Percentiles rank a stretch among this genome's conserved stretches.
Evolutionary conservation across 805 yeast genomes (phyloP).

Genomic region (Debaryomyces hansenii): DNA sequence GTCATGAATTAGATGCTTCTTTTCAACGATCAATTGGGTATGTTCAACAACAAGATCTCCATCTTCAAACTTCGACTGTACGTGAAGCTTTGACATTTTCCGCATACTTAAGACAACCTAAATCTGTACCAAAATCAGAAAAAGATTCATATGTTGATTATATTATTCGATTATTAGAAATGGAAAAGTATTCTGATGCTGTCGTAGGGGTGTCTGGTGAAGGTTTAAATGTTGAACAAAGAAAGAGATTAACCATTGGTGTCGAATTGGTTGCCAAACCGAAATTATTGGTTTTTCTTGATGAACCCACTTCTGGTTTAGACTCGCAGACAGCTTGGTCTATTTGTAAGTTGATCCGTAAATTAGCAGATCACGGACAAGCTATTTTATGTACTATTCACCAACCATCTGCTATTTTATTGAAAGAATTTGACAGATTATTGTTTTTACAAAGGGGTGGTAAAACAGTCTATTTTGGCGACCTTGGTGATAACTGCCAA

Average conservation of each 20-base stretch:
- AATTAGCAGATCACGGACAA: slow-evolving; percentile 34
- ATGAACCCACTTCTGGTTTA: slow-evolving; percentile 42
- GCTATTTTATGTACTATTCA: slow-evolving; percentile 58
- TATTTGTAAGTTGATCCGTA: slow-evolving; percentile 32
- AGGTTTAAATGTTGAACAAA: slow-evolving; percentile 36
- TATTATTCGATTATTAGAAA: slow-evolving; percentile 23
- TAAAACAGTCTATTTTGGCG: slow-evolving; percentile 74
- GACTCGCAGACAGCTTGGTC: slow-evolving; percentile 41
- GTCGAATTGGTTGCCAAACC: slow-evolving; percentile 33
- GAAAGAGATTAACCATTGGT: slow-evolving; percentile 34
- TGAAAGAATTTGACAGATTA: slow-evolving; percentile 73
- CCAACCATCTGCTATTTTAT: slow-evolving; percentile 76
- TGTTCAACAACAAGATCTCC: slow-evolving; percentile 35
- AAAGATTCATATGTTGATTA: slow-evolving; percentile 26
- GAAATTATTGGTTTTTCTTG: slow-evolving; percentile 25
- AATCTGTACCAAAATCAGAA: slow-evolving; percentile 16
- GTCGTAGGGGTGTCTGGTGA: slow-evolving; percentile 35
- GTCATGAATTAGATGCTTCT: slow-evolving; percentile 21
- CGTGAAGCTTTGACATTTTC: slow-evolving; percentile 27
- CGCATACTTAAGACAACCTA: slow-evolving; percentile 28
- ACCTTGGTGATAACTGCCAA: slow-evolving; percentile 57
- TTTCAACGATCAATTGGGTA: slow-evolving; percentile 36
- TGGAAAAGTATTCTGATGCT: slow-evolving; percentile 29
- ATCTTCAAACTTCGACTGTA: slow-evolving; percentile 30
- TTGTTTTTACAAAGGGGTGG: slow-evolving; percentile 72